A percentile compares a stretch with the other conserved stretches of the same genome.
Conservation (phyloP, 148 eudicot species). For the Vaccinium corymbosum region DNA sequence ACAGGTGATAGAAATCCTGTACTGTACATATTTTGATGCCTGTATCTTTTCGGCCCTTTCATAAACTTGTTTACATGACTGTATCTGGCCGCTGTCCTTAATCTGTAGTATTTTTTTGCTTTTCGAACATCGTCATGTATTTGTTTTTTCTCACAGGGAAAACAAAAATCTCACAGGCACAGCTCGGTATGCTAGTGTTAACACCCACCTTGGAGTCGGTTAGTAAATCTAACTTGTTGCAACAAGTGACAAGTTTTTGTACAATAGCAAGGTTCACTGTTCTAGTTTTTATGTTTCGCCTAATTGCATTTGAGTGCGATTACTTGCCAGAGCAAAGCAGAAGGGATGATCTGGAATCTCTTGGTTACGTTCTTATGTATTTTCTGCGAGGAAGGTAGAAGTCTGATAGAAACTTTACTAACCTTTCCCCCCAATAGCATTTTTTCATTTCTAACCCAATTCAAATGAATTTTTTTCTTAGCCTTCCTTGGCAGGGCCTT, state of each 20-base stretch:
- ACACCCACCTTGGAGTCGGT: slow-evolving; percentile 99
- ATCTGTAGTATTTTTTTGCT: slow-evolving; percentile 13
- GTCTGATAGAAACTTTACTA: slow-evolving; percentile 1
- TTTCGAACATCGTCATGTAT: background rate
- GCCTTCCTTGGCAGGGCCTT: slow-evolving; percentile 99
- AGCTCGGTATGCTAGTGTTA: slow-evolving; percentile 98
- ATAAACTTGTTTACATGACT: background rate
- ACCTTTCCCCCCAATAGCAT: background rate
- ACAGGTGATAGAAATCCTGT: background rate
- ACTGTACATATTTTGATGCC: background rate
- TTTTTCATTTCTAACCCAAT: slow-evolving; percentile 17
- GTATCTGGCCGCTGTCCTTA: background rate
- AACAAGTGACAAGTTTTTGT: background rate
- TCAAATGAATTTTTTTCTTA: slow-evolving; percentile 30
- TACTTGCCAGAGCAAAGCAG: slow-evolving; percentile 87
- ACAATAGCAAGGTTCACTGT: background rate
- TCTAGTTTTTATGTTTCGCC: background rate
- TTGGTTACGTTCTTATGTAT: slow-evolving; percentile 97
- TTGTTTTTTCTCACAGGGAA: slow-evolving; percentile 51
- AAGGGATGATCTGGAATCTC: slow-evolving; percentile 97
- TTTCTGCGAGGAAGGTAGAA: slow-evolving; percentile 92
- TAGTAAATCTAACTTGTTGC: slow-evolving; percentile 24
- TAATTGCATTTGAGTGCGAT: background rate
- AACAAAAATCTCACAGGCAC: slow-evolving; percentile 97
- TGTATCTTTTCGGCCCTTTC: background rate